These are phyloP conservation scores for Theobroma cacao DNA, from an alignment of 345 rosid species.

Conservation along the genomic window DNA sequence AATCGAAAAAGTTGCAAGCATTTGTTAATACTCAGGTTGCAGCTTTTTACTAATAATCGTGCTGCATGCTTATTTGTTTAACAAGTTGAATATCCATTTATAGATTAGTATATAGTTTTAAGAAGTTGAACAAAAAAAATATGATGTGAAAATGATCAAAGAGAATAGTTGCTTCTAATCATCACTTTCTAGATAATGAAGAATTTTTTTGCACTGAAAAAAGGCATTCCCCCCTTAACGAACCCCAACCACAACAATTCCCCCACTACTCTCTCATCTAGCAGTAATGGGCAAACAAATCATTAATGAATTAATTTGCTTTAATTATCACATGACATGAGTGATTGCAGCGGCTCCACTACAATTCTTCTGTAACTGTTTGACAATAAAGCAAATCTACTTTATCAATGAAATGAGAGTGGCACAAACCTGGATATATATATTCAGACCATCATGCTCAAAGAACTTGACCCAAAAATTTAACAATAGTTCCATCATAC, in stretches of 20 bases:
- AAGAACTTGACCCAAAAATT: neutral
- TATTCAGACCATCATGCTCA: neutral
- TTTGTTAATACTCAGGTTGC: neutral
- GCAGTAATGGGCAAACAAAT: neutral
- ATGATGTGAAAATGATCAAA: too few relatives aligned
- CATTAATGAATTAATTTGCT: neutral
- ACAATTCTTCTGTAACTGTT: neutral
- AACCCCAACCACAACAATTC: neutral
- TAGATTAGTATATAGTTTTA: too few relatives aligned
- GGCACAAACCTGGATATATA: neutral
- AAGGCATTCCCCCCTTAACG: neutral
- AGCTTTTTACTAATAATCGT: too few relatives aligned
- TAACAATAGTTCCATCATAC: neutral
- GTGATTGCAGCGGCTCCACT: constrained; percentile 5
- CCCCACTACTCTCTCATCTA: too few relatives aligned
- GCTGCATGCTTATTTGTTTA: neutral
- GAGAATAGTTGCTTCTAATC: too few relatives aligned
- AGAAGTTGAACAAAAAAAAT: too few relatives aligned
- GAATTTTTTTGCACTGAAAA: neutral
- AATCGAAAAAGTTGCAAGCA: neutral
- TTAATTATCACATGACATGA: neutral
- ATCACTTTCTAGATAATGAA: too few relatives aligned
- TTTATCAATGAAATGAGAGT: neutral
- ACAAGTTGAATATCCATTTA: neutral
- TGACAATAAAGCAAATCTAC: neutral